These are phyloP conservation scores for Paramyrothecium roridum DNA, from an alignment of 2,329 filamentous ascomycete species.

Conservation along the genomic window DNA sequence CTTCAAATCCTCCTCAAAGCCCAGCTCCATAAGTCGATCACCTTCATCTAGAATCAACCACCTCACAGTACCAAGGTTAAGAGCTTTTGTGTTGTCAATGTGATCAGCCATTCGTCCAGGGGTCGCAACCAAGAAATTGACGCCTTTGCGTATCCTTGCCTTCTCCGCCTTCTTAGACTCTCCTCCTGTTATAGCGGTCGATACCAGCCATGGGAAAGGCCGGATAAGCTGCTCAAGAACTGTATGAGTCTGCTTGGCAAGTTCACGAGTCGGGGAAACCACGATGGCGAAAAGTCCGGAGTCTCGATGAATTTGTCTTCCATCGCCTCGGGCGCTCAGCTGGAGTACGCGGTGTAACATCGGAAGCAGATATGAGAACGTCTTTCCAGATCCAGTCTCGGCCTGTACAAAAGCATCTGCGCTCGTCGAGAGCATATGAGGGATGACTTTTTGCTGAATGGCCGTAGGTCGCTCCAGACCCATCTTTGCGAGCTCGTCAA, in stretches of 20 bases:
- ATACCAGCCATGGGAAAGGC: constrained; percentile 92
- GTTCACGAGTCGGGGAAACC: constrained; percentile 87
- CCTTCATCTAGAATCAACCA: constrained; percentile 97
- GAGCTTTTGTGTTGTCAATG: constrained; percentile 82
- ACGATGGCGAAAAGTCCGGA: constrained; percentile 92
- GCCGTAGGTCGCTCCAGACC: constrained; percentile 87
- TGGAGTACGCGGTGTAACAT: constrained; percentile 85
- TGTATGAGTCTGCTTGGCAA: constrained; percentile 88
- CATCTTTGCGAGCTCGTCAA: constrained; percentile 83
- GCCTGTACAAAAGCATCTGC: constrained; percentile 95
- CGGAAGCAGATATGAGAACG: constrained; percentile 89
- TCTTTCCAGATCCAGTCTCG: constrained; percentile 96
- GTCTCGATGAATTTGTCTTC: constrained; percentile 67
- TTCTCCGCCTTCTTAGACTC: constrained; percentile 80
- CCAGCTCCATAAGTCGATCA: constrained; percentile 96
- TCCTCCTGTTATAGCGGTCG: constrained; percentile 73
- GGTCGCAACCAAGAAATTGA: constrained; percentile 94
- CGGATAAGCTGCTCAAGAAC: constrained; percentile 82
- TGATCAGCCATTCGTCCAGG: constrained; percentile 90
- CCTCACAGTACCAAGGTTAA: constrained; percentile 83
- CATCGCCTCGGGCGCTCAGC: constrained; percentile 58
- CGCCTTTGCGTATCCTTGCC: constrained; percentile 84
- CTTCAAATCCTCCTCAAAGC: constrained; percentile 91
- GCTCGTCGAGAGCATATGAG: constrained; percentile 75
- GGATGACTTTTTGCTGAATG: constrained; percentile 87